Percentiles rank a stretch among this genome's conserved stretches.
phyloP scores from a whole-genome alignment of 1,139 yeast species.

The Scheffersomyces segobiensis region DNA sequence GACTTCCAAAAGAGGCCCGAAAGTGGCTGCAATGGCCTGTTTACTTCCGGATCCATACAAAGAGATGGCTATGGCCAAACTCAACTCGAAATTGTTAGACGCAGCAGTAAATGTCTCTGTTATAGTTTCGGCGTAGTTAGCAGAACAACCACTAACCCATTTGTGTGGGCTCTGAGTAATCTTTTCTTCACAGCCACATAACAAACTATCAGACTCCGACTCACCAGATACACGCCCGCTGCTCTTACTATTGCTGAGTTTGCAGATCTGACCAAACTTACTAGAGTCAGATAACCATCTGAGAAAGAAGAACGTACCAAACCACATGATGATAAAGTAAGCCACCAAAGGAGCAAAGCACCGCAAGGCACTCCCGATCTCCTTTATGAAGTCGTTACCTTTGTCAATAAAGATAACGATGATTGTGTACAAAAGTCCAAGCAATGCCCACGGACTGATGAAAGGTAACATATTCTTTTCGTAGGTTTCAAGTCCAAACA shows the following conservation, averaged over 20 bases:
- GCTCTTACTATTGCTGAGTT: constrained; percentile 2
- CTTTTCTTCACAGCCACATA: constrained; percentile 42
- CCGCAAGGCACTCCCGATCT: constrained; percentile 52
- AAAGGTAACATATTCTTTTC: constrained; percentile 32
- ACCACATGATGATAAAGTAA: constrained; percentile 53
- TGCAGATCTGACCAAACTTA: neutral
- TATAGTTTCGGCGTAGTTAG: constrained; percentile 40
- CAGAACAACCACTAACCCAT: constrained; percentile 31
- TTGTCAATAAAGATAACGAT: constrained; percentile 53
- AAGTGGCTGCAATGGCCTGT: constrained; percentile 60
- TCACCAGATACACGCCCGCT: neutral
- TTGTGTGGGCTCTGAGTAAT: constrained; percentile 11
- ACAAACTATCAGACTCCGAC: constrained; percentile 9
- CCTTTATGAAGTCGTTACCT: constrained; percentile 50
- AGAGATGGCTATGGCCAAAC: constrained; percentile 51
- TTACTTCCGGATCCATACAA: constrained; percentile 54
- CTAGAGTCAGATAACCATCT: constrained; percentile 23
- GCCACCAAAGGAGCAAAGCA: constrained; percentile 52
- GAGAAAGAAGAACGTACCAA: constrained; percentile 41
- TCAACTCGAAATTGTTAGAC: constrained; percentile 44
- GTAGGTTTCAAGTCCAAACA: neutral
- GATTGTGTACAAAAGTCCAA: constrained; percentile 56
- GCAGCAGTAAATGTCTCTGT: constrained; percentile 62
- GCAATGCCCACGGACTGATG: constrained; percentile 50
- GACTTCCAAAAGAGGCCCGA: constrained; percentile 49